phyloP scores from a whole-genome alignment of 768 basidiomycete species.

The Baorangia bicolor region DNA sequence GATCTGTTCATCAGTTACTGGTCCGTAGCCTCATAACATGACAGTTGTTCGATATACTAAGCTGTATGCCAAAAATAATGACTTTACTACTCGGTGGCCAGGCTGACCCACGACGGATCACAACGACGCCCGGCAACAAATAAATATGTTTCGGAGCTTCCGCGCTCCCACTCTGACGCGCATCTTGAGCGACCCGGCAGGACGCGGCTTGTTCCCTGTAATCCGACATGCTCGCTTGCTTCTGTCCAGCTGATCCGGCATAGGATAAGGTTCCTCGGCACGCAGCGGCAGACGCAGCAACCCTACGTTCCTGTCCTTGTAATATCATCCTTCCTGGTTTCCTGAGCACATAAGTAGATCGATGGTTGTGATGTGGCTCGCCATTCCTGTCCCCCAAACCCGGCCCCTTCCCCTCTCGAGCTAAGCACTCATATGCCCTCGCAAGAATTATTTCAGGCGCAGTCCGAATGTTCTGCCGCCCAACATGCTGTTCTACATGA shows the following conservation, averaged over 20 bases:
- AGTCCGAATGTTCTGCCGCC: not conserved
- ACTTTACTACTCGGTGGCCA: not conserved
- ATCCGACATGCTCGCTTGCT: not conserved
- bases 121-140: not conserved
- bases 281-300: not conserved
- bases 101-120: not conserved
- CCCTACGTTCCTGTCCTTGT: slow-evolving; percentile 1
- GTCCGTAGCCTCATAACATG: not conserved
- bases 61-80: not conserved
- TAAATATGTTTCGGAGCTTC: not conserved
- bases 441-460: not conserved
- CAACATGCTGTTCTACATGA: not conserved
- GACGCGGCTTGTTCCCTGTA: slow-evolving; percentile 1
- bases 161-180: not conserved
- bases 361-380: not conserved
- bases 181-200: not conserved
- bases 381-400: not conserved
- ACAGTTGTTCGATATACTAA: not conserved
- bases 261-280: slow-evolving; percentile 18
- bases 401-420: not conserved
- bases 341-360: slow-evolving; percentile 15
- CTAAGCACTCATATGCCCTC: slow-evolving; percentile 2
- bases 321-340: slow-evolving; percentile 3
- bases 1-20: not conserved
- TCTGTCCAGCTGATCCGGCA: not conserved